Percentiles rank a stretch among this genome's conserved stretches.
Evolutionary conservation across 2,329 filamentous ascomycete species (phyloP).

Genomic region (Cladosporium sp.): DNA sequence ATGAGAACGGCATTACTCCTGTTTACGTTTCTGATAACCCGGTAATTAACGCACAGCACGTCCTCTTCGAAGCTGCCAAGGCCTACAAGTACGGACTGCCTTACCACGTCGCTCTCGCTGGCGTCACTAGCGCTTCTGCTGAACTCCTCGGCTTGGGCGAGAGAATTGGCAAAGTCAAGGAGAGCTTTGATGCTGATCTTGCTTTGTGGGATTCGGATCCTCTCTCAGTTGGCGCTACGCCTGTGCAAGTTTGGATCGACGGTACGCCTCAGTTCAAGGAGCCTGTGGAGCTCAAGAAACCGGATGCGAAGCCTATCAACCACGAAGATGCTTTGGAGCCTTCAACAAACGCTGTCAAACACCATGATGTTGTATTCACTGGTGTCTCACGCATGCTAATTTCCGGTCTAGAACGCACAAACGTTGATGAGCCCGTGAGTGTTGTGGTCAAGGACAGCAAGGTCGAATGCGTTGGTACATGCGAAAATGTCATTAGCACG

Average conservation of each 20-base stretch:
- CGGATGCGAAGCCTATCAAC: constrained; percentile 43
- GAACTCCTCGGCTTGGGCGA: constrained; percentile 42
- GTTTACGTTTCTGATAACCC: constrained; percentile 73
- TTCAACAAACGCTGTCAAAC: constrained; percentile 25
- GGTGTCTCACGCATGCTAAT: constrained; percentile 57
- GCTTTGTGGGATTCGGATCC: constrained; percentile 48
- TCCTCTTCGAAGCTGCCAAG: constrained; percentile 59
- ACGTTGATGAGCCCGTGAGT: constrained; percentile 34
- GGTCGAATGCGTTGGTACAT: constrained; percentile 59
- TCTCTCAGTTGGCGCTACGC: constrained; percentile 41
- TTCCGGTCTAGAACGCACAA: constrained; percentile 41
- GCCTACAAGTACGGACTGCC: constrained; percentile 45
- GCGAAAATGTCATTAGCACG: constrained; percentile 47
- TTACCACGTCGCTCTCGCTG: constrained; percentile 43
- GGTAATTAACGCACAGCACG: constrained; percentile 68
- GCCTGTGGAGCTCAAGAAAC: constrained; percentile 55
- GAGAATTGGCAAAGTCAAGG: constrained; percentile 43
- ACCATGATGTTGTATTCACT: constrained; percentile 54
- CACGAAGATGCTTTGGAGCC: constrained; percentile 33
- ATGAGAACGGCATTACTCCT: constrained; percentile 64
- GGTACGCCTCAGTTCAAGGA: constrained; percentile 52
- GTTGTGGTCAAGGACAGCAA: constrained; percentile 56
- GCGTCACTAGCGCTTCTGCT: constrained; percentile 43
- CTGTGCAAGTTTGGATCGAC: constrained; percentile 47
- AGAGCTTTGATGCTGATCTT: constrained; percentile 45